Evolutionary conservation across 768 basidiomycete genomes (phyloP).

Genomic region (Trichaptum fuscoviolaceum): DNA sequence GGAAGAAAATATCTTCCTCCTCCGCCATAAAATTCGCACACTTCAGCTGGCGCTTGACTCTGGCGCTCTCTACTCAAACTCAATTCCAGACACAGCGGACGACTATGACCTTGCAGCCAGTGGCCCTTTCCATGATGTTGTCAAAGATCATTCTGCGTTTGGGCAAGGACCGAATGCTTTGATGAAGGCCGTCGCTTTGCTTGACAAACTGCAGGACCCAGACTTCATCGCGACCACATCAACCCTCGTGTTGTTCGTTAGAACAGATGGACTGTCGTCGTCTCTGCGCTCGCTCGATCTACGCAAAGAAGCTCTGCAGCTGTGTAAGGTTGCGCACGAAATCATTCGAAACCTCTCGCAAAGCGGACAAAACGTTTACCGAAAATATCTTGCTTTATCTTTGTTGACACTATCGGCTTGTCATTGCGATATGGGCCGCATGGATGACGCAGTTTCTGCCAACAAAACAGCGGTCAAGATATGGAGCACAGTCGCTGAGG

Average conservation of each 20-base stretch:
- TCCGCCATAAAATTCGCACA: neutral
- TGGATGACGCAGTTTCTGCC: too few species aligned
- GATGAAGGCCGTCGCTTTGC: neutral
- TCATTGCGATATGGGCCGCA: neutral
- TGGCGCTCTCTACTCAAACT: neutral
- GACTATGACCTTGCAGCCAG: neutral
- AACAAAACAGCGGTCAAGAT: neutral
- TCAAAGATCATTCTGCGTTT: neutral
- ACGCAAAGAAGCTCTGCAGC: neutral
- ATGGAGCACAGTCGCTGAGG: too few species aligned
- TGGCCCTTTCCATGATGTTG: neutral
- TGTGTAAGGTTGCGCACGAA: neutral
- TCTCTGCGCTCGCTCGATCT: neutral
- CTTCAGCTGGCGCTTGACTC: neutral
- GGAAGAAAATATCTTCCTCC: neutral
- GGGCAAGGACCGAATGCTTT: neutral
- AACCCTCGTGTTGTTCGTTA: neutral
- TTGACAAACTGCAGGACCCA: neutral
- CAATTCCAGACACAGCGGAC: neutral
- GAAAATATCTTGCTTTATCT: neutral
- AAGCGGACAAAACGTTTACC: neutral
- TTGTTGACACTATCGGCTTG: slow-evolving; percentile 4
- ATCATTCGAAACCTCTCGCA: neutral
- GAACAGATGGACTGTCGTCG: neutral
- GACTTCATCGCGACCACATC: neutral